Evolutionary conservation across 352 stramenopile genomes (phyloP), one percentile per base, ranked within the genome.

Genomic region (Globisporangium nagaii): DNA sequence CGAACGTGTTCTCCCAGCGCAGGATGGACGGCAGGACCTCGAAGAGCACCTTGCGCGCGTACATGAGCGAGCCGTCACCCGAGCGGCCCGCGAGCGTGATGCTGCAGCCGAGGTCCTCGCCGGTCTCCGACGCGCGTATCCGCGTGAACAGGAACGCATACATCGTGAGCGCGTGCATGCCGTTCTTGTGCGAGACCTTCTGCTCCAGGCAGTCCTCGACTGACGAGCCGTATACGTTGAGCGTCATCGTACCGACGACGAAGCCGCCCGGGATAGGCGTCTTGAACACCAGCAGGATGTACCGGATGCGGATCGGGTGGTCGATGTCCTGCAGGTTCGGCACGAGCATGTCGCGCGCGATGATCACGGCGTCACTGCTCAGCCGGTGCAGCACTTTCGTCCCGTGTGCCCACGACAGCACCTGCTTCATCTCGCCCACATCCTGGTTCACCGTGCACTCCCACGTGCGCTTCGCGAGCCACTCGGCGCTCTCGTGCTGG

Each of bases 311-410:
- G 27, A 66, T 71, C n/a, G 63, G 66, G 27, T 66, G 58, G n/a
- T 62, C 66, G 6, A 44, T 24, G 35, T 67, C 65, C n/a, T 55
- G 24, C 25, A 58, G 48, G 44, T 68, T 74, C 20, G 59, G 66
- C 24, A 74, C 37, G 25, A 60, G 46, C 19, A 74, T 58, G 22
- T 64, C 63, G 41, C 60, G 55, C 51, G 62, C 56, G 24, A 74
- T 44, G 37, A 74, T 40, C 32, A 52, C 57, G 19, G 66, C 66
- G 37, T 65, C 44, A 31, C 52, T 35, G 34, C 60, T 60, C 17
- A 74, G 45, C 2, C 53, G 60, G 15, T 66, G 55, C 15, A 75
- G 55, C 39, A 82, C 60, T 41, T 71, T 71, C 60, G 79, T 78
- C 20, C 70, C 60, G 9, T 66, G 49, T 3, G 65, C 28, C 55